Base-by-base conservation (phyloP, 257 asterid species). In the Nicotiana attenuata region DNA sequence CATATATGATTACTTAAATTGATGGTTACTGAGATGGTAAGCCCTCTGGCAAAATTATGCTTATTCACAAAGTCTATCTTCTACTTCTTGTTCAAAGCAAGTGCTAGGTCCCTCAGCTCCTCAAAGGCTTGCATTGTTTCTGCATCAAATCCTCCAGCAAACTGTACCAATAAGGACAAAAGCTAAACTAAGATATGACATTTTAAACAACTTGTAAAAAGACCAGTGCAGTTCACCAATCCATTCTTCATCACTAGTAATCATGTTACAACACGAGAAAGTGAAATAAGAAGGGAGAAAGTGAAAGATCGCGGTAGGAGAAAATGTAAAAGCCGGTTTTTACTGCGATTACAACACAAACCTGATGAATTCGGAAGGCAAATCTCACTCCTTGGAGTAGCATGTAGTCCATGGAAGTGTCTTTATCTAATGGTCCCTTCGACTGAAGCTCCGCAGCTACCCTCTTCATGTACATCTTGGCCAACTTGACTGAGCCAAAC, bases 311-410 rank as follows among this genome's bases (percentile, higher is more conserved):
- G 41, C 16, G 22, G 10, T 29, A n/a, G 1, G 6, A 73, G 14
- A 57, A 41, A 24, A 53, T 10, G 57, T 29, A 47, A 20, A 47
- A 71, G 38, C 31, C 59, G 22, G 78, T 47, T 45, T 71, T 71
- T 71, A 47, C 8, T n/a, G 6, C 15, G 33, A 41, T 24, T n/a
- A 31, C 64, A 86, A 45, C 64, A 86, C 88, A 26, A 63, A 94
- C 98, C 98, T 93, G 99, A 91, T 95, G 99, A 83, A 95, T 92
- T 66, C 99, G 86, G 89, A 93, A 93, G 73, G 99, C 99, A 90
- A 91, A 95, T 86, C 99, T 87, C 68, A 93, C 99, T 84, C 99
- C 99, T 78, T 95, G 98, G 33, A 95, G 94, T 47, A 95, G 84
- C 97, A 92, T 90, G 84, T 92, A 95, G 64, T 95, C 98, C 91